Evolutionary conservation across 805 yeast genomes (phyloP).

Genomic region (Cyberlindnera maclurae): DNA sequence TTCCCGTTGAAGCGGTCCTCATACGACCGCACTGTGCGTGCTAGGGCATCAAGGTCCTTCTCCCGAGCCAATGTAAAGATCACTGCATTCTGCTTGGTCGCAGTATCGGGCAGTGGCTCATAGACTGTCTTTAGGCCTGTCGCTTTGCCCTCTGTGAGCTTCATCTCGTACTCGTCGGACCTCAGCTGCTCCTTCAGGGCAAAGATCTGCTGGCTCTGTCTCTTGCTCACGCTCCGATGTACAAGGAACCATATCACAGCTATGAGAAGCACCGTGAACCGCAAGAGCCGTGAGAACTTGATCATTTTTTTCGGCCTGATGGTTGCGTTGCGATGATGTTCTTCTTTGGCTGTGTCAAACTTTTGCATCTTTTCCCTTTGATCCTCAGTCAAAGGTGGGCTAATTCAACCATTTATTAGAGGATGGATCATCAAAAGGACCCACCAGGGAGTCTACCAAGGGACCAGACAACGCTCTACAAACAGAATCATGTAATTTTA

Average conservation of each 20-base stretch:
- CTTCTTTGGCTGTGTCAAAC: too few species aligned
- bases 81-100: conserved; percentile 29
- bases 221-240: conserved; percentile 14
- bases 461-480: too few species aligned
- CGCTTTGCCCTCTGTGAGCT: conserved; percentile 4
- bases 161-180: conserved; percentile 14
- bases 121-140: conserved; percentile 11
- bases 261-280: conserved; percentile 15
- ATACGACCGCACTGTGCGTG: conserved; percentile 44
- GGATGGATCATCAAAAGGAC: too few species aligned
- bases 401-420: too few species aligned
- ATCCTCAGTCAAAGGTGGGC: too few species aligned
- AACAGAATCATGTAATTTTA: not conserved
- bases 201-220: conserved; percentile 13
- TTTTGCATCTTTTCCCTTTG: too few species aligned
- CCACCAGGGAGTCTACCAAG: too few species aligned
- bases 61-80: conserved; percentile 53
- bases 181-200: conserved; percentile 14
- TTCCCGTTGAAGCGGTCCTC: conserved; percentile 35
- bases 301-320: conserved; percentile 26
- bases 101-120: conserved; percentile 27
- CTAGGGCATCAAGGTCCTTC: conserved; percentile 42
- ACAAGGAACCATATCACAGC: conserved; percentile 13
- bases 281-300: conserved; percentile 9
- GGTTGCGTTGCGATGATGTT: conserved; percentile 34